Base-by-base conservation (phyloP, 75 land plant genomes). In the Picea sitchensis region DNA sequence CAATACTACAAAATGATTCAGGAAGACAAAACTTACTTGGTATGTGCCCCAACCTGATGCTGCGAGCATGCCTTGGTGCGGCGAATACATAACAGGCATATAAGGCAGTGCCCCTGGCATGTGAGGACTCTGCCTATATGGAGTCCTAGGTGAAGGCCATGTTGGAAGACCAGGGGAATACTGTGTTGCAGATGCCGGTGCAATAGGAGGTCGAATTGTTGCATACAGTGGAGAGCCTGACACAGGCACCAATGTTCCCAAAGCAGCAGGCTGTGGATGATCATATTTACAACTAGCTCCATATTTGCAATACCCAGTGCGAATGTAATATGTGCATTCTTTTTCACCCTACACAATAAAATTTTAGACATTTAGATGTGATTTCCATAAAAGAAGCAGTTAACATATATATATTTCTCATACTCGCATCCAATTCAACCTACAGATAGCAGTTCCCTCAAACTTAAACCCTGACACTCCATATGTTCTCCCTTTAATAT, bases 271-370 rank as follows among this genome's bases (percentile, higher is more conserved):
- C 80, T 91, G 91, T 21, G 98, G 98, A 83, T 96, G 98, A 78
- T 94, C 77, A 61, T 90, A 96, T 80, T 96, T 96, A 85, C 98
- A 96, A 23, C 90, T 93, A 69, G 83, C 82, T 61, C 93, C 94
- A 80, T 87, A 93, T 78, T 93, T 93, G 79, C 95, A 96, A 26
- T 81, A 77, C 59, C 96, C 96, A 77, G 93, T 96, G 60, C 90
- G 86, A 93, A 96, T 90, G 84, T 94, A 96, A 78, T 89, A 92
- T 61, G 95, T 82, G 77, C 98, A 96, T 71, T 90, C 81, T 75
- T 91, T 94, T 77, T 89, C 98, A 13, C 89, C 98, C 97, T 94
- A 84, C 30, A 51, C 36, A 59, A 68, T 31, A 64, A 30, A 61
- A 72, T 32, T 31, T 26, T 15, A 17, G 59, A 21, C 72, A 61